Conservation (phyloP, 1,139 yeast species). For the Hyphopichia buzzinii region DNA sequence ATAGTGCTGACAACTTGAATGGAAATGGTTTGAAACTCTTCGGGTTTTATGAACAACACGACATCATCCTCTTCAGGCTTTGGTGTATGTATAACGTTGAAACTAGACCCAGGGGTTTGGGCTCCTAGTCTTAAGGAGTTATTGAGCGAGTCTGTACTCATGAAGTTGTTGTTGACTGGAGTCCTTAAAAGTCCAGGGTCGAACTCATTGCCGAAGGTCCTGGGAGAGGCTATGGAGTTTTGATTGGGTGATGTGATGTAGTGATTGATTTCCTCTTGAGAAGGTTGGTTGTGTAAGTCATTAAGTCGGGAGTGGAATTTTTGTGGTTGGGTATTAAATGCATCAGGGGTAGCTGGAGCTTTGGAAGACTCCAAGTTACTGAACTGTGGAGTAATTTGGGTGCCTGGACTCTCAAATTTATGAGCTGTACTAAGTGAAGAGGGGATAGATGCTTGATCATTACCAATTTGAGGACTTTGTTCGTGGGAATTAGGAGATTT, state of each 20-base stretch:
- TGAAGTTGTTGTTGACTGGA: constrained; percentile 10
- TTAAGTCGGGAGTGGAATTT: constrained; percentile 1
- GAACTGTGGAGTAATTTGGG: constrained; percentile 14
- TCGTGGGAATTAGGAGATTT: not conserved
- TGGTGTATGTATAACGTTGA: constrained; percentile 25
- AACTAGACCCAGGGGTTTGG: constrained; percentile 11
- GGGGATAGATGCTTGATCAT: constrained; percentile 8
- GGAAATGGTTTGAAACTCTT: constrained; percentile 59
- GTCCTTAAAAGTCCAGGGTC: constrained; percentile 10
- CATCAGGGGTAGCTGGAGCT: constrained; percentile 20
- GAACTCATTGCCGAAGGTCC: constrained; percentile 3
- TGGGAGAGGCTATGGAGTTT: constrained; percentile 2
- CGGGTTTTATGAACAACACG: constrained; percentile 61
- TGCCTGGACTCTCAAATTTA: constrained; percentile 4
- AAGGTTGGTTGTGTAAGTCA: constrained; percentile 1
- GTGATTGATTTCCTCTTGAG: constrained; percentile 2
- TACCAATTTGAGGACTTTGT: not conserved
- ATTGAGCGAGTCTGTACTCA: constrained; percentile 6
- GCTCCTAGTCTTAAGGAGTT: constrained; percentile 10
- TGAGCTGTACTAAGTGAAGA: constrained; percentile 8
- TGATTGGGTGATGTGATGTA: constrained; percentile 7
- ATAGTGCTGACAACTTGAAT: constrained; percentile 62
- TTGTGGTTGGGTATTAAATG: constrained; percentile 7
- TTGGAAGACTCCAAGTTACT: constrained; percentile 6
- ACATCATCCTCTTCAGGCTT: constrained; percentile 27